phyloP scores from a whole-genome alignment of 805 yeast species.

The Wickerhamiella slavikovae region DNA sequence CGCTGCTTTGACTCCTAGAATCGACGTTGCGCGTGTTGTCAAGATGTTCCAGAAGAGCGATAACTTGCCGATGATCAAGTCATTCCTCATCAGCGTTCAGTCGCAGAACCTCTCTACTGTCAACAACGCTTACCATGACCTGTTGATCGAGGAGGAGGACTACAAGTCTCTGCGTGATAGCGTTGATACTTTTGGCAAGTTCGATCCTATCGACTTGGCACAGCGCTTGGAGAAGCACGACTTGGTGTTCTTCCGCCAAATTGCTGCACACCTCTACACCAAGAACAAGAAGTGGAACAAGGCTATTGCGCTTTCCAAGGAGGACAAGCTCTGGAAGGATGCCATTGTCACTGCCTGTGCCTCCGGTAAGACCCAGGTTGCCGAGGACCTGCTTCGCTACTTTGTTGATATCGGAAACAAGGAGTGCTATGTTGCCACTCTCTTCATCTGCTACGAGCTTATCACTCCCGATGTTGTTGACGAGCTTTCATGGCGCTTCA shows the following conservation, averaged over 20 bases:
- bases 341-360: conserved; percentile 81
- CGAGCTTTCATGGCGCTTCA: conserved; percentile 82
- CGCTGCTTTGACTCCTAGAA: conserved; percentile 64
- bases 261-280: conserved; percentile 84
- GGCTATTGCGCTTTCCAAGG: conserved; percentile 70
- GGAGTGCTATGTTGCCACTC: conserved; percentile 80
- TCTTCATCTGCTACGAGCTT: conserved; percentile 67
- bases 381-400: conserved; percentile 72
- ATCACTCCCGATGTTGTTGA: conserved; percentile 65
- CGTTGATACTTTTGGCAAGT: conserved; percentile 77
- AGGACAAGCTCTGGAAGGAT: conserved; percentile 87
- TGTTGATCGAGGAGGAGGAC: conserved; percentile 91
- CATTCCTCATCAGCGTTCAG: conserved; percentile 80
- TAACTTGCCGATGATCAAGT: conserved; percentile 87
- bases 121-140: conserved; percentile 85
- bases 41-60: conserved; percentile 88
- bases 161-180: conserved; percentile 72
- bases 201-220: conserved; percentile 82
- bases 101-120: conserved; percentile 80
- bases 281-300: conserved; percentile 87
- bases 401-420: conserved; percentile 94
- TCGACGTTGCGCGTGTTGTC: conserved; percentile 88
- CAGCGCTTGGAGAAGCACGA: conserved; percentile 82
- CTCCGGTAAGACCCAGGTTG: conserved; percentile 59
- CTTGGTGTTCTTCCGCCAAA: conserved; percentile 81